These are phyloP conservation scores for Boletus rubropictus DNA, from an alignment of 768 basidiomycete genomes.

Conservation along the genomic window DNA sequence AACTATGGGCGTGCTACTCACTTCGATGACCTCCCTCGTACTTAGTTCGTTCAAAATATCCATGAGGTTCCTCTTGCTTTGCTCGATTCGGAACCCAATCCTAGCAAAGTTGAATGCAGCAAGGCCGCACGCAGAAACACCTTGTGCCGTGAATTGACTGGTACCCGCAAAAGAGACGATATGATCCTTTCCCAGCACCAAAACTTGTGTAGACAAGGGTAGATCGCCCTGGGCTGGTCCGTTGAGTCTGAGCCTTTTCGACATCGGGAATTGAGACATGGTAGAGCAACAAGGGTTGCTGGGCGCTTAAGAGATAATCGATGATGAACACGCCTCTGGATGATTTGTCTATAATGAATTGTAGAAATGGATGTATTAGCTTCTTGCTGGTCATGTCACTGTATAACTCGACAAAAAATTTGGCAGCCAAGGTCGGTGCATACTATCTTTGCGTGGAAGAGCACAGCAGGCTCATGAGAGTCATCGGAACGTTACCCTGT, in stretches of 20 bases:
- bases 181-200: constrained; percentile 28
- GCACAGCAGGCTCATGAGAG: no score
- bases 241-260: background rate
- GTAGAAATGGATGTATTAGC: background rate
- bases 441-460: no score
- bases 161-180: constrained; percentile 46
- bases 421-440: no score
- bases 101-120: constrained; percentile 63
- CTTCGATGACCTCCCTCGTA: constrained; percentile 23
- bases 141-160: constrained; percentile 49
- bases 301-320: background rate
- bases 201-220: constrained; percentile 11
- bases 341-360: background rate
- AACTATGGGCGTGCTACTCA: constrained; percentile 6
- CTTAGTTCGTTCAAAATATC: constrained; percentile 21
- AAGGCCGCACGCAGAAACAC: constrained; percentile 55
- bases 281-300: background rate
- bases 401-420: no score
- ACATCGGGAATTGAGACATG: constrained; percentile 4
- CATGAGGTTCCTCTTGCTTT: background rate
- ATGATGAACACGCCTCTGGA: background rate
- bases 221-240: background rate
- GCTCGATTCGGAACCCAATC: constrained; percentile 35
- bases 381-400: no score
- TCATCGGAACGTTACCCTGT: no score